phyloP scores from a whole-genome alignment of 805 yeast species.

The Tetrapisispora iriomotensis region DNA sequence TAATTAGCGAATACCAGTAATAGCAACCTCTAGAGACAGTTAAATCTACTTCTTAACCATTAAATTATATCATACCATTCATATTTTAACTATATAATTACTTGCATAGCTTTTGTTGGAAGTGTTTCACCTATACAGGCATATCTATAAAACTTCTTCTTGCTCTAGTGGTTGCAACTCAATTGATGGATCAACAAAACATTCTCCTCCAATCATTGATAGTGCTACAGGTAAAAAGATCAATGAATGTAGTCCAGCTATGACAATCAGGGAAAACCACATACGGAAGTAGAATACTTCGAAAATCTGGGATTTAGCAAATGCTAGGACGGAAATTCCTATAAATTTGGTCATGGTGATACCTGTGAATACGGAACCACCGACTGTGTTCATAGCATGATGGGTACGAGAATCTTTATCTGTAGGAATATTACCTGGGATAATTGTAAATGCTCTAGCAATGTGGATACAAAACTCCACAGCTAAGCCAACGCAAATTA shows the following conservation, averaged over 20 bases:
- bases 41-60: too few species aligned
- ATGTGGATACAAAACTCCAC: slow-evolving; percentile 91
- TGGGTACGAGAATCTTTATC: slow-evolving; percentile 32
- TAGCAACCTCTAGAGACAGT: neutral
- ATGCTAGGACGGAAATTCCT: slow-evolving; percentile 79
- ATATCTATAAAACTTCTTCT: too few species aligned
- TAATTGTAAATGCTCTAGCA: slow-evolving; percentile 60
- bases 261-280: slow-evolving; percentile 76
- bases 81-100: too few species aligned
- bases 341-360: slow-evolving; percentile 82
- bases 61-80: too few species aligned
- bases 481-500: slow-evolving; percentile 88
- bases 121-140: too few species aligned
- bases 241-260: slow-evolving; percentile 73
- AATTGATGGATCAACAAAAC: neutral
- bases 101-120: too few species aligned
- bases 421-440: slow-evolving; percentile 27
- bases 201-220: slow-evolving; percentile 49
- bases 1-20: neutral
- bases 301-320: slow-evolving; percentile 79
- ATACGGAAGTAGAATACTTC: slow-evolving; percentile 87
- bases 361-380: slow-evolving; percentile 84
- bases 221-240: slow-evolving; percentile 70
- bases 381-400: slow-evolving; percentile 66
- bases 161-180: too few species aligned